Conservation (phyloP, 2,329 filamentous ascomycete genomes). For the Pyrenochaeta sp. region DNA sequence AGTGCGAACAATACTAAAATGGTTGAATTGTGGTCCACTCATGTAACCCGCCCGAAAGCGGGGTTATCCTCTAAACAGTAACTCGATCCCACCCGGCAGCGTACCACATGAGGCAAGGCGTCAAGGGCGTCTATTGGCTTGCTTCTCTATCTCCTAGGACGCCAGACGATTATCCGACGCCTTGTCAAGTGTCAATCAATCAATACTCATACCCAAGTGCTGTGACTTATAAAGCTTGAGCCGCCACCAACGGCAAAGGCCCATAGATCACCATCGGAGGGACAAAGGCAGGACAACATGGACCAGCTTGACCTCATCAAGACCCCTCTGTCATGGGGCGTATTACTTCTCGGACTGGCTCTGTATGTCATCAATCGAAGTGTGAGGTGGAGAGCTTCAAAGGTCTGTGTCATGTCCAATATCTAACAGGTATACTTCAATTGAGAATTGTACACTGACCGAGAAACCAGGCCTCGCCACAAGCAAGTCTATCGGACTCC, state of each 20-base stretch:
- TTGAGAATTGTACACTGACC: not conserved
- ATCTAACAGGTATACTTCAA: no score
- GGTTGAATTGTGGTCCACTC: not conserved
- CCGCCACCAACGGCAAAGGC: not conserved
- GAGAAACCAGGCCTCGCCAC: not conserved
- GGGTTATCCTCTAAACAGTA: constrained; percentile 14
- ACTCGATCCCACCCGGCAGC: constrained; percentile 6
- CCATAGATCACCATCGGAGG: no score
- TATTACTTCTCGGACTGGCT: not conserved
- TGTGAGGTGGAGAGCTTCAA: not conserved
- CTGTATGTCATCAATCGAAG: not conserved
- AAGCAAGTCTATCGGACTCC: not conserved
- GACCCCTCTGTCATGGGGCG: constrained; percentile 1
- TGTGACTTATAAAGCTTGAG: not conserved
- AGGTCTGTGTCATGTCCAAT: not conserved
- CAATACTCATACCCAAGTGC: no score
- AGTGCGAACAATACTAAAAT: not conserved
- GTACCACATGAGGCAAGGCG: constrained; percentile 3
- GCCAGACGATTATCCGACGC: constrained; percentile 1
- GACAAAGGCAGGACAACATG: not conserved
- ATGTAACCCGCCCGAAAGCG: constrained; percentile 10
- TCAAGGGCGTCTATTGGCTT: constrained; percentile 5
- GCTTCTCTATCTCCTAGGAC: not conserved
- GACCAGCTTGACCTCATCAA: not conserved
- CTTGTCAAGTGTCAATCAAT: no score